Evolutionary conservation across 78 protist species (phyloP).

Genomic region (Pelomyxa schiedti): DNA sequence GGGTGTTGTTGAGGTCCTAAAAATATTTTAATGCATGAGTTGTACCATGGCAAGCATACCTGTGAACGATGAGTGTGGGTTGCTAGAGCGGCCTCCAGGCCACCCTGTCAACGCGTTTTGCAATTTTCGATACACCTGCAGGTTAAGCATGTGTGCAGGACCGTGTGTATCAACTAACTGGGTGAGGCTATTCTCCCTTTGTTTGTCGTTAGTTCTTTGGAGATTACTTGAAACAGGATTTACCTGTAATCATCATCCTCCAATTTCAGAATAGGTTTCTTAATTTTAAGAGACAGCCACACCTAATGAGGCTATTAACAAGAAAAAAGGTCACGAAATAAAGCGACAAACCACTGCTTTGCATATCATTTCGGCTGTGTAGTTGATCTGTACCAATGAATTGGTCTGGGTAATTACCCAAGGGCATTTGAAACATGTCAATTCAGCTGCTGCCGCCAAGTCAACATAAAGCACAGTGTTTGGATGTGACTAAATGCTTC

Average conservation of each 20-base stretch:
- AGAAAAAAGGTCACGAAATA: too few species aligned
- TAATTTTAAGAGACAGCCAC: slow-evolving; percentile 29
- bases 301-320: not conserved
- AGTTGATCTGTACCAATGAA: slow-evolving; percentile 13
- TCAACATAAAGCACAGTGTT: slow-evolving; percentile 12
- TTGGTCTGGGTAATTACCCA: slow-evolving; percentile 23
- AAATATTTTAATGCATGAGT: slow-evolving; percentile 13
- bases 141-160: slow-evolving; percentile 38
- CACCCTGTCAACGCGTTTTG: slow-evolving; percentile 38
- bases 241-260: slow-evolving; percentile 36
- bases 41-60: slow-evolving; percentile 7
- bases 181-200: not conserved
- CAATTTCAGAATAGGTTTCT: slow-evolving; percentile 32
- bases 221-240: slow-evolving; percentile 5
- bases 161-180: slow-evolving; percentile 2
- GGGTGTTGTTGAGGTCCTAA: not conserved
- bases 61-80: not conserved
- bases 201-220: not conserved
- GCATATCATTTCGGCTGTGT: slow-evolving; percentile 39
- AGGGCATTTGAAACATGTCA: slow-evolving; percentile 28
- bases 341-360: too few species aligned
- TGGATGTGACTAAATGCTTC: slow-evolving; percentile 12
- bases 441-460: slow-evolving; percentile 23
- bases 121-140: slow-evolving; percentile 27
- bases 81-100: slow-evolving; percentile 50